Evolutionary conservation across 2,329 filamentous ascomycete species (phyloP).

Genomic region (Epichloe aotearoae): DNA sequence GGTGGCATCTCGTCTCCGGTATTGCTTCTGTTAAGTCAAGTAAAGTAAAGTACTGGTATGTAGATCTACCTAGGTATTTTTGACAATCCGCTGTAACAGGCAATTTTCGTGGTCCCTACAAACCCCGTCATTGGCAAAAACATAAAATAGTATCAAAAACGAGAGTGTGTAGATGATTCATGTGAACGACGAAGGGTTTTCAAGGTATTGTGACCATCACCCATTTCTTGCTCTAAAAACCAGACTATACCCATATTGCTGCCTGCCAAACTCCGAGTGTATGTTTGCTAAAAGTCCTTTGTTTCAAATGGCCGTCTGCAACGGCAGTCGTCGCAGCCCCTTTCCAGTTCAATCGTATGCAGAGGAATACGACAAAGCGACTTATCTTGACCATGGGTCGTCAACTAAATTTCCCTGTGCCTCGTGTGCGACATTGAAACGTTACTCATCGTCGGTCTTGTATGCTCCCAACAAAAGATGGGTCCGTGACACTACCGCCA

Average conservation of each 20-base stretch:
- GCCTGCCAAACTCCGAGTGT: slow-evolving; percentile 10
- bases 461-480: slow-evolving; percentile 52
- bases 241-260: slow-evolving; percentile 3
- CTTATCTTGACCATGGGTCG: background rate
- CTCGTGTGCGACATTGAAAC: background rate
- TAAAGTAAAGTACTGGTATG: background rate
- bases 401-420: background rate
- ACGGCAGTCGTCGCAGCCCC: background rate
- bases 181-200: background rate
- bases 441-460: slow-evolving; percentile 29
- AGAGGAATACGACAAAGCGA: background rate
- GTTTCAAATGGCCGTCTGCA: background rate
- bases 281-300: slow-evolving; percentile 1
- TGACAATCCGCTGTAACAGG: background rate
- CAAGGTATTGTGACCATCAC: background rate
- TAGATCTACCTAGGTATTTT: background rate
- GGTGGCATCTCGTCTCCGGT: too few species aligned
- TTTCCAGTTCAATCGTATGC: background rate
- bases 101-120: background rate
- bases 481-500: slow-evolving; percentile 86
- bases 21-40: background rate
- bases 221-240: slow-evolving; percentile 1
- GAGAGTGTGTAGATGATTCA: background rate
- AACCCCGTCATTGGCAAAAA: background rate
- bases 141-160: background rate